phyloP scores from a whole-genome alignment of 2,329 filamentous ascomycete species.

The Trichoderma sp. region DNA sequence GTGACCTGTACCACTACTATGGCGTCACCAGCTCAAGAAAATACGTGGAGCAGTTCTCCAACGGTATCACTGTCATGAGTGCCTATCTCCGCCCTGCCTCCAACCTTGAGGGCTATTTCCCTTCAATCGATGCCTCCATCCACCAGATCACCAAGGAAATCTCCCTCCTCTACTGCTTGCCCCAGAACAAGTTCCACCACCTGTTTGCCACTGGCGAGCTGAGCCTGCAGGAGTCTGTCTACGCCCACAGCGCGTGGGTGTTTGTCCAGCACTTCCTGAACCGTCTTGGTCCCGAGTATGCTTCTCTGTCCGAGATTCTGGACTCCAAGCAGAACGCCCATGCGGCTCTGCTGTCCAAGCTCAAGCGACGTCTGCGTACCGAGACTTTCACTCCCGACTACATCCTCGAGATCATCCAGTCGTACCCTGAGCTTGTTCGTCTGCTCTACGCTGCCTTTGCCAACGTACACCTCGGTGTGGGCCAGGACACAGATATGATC shows the following conservation, averaged over 20 bases:
- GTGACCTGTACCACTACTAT: constrained; percentile 98
- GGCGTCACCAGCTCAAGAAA: constrained; percentile 94
- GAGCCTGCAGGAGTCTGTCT: constrained; percentile 94
- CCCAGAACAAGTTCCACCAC: constrained; percentile 91
- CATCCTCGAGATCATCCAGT: constrained; percentile 93
- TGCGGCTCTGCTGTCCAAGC: constrained; percentile 82
- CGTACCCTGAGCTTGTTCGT: constrained; percentile 83
- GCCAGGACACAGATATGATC: constrained; percentile 42
- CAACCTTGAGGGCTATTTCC: constrained; percentile 56
- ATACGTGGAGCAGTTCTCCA: constrained; percentile 98
- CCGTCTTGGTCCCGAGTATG: constrained; percentile 87
- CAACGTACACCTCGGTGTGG: constrained; percentile 68
- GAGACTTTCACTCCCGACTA: constrained; percentile 99
- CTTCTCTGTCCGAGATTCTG: constrained; percentile 76
- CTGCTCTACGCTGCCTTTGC: constrained; percentile 90
- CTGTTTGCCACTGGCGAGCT: constrained; percentile 83
- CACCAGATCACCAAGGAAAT: constrained; percentile 99
- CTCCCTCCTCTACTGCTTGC: constrained; percentile 94
- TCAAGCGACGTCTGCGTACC: constrained; percentile 91
- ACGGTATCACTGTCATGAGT: constrained; percentile 95
- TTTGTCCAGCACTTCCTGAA: constrained; percentile 98
- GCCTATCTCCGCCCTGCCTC: constrained; percentile 79
- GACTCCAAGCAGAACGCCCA: constrained; percentile 80
- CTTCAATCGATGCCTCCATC: constrained; percentile 89
- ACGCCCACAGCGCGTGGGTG: constrained; percentile 95